Evolutionary conservation across 306 rosid species (phyloP).

Genomic region (Canavalia ensiformis): DNA sequence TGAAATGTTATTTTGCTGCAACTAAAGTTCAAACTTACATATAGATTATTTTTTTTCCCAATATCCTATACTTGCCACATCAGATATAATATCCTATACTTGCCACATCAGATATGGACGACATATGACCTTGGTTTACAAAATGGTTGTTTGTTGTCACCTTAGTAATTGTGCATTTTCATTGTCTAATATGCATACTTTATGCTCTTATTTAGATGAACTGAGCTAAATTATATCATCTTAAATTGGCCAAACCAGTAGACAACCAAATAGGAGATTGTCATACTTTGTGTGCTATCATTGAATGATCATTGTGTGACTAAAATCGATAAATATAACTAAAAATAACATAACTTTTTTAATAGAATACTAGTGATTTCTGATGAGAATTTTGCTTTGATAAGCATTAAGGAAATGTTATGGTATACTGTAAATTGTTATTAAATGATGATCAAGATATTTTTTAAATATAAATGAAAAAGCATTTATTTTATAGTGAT

Average conservation of each 20-base stretch:
- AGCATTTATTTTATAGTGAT: not conserved
- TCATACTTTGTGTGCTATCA: not conserved
- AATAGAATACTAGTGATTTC: not conserved
- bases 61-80: no score
- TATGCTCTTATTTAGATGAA: constrained; percentile 1
- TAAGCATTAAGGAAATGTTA: not conserved
- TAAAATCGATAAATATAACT: not conserved
- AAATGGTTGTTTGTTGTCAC: not conserved
- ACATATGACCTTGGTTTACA: not conserved
- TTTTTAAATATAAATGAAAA: not conserved
- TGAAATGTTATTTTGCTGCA: constrained; percentile 11
- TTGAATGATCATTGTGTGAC: not conserved
- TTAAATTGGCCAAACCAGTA: not conserved
- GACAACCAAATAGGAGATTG: not conserved
- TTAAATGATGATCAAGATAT: constrained; percentile 26
- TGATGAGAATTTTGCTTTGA: constrained; percentile 14
- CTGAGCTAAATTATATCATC: not conserved
- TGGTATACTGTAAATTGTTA: not conserved
- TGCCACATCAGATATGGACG: not conserved
- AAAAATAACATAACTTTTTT: not conserved
- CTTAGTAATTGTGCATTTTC: constrained; percentile 25
- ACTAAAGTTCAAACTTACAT: not conserved
- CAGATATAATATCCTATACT: not conserved
- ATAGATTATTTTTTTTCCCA: not conserved
- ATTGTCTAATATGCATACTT: constrained; percentile 14